Percentiles rank a stretch among this genome's conserved stretches.
These are phyloP conservation scores for Cyphellophora europaea DNA, from an alignment of 2,329 filamentous ascomycete genomes.

Conservation along the genomic window DNA sequence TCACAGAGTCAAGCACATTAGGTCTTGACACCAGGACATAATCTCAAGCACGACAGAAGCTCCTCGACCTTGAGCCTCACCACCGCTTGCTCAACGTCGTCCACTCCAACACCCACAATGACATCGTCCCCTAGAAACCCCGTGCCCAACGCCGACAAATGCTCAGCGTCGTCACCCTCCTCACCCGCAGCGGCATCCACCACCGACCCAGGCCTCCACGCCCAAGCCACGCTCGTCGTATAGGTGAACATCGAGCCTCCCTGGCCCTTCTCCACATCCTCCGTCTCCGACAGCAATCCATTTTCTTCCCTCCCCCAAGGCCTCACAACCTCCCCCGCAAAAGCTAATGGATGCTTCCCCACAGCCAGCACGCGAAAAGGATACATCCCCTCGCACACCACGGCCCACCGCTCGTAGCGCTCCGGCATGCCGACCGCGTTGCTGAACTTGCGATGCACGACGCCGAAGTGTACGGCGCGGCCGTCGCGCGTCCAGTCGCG, in stretches of 20 bases:
- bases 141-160: constrained; percentile 24
- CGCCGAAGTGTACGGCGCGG: constrained; percentile 24
- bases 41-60: constrained; percentile 26
- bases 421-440: constrained; percentile 26
- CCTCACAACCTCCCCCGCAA: constrained; percentile 27
- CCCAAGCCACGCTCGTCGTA: constrained; percentile 29
- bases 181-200: constrained; percentile 5
- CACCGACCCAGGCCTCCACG: constrained; percentile 19
- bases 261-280: background rate
- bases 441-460: constrained; percentile 28
- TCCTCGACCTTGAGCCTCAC: constrained; percentile 23
- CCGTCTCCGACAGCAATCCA: constrained; percentile 8
- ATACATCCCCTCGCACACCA: constrained; percentile 26
- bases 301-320: constrained; percentile 26
- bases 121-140: constrained; percentile 31
- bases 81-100: constrained; percentile 27
- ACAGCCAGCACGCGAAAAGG: constrained; percentile 29
- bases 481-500: constrained; percentile 5
- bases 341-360: constrained; percentile 24
- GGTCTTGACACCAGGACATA: constrained; percentile 21
- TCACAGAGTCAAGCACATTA: too few relatives aligned
- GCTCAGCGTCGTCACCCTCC: constrained; percentile 16
- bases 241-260: too few relatives aligned
- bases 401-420: constrained; percentile 29
- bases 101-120: constrained; percentile 29